Base-by-base conservation (phyloP, 1,139 yeast genomes). In the Hanseniaspora gamundiae region DNA sequence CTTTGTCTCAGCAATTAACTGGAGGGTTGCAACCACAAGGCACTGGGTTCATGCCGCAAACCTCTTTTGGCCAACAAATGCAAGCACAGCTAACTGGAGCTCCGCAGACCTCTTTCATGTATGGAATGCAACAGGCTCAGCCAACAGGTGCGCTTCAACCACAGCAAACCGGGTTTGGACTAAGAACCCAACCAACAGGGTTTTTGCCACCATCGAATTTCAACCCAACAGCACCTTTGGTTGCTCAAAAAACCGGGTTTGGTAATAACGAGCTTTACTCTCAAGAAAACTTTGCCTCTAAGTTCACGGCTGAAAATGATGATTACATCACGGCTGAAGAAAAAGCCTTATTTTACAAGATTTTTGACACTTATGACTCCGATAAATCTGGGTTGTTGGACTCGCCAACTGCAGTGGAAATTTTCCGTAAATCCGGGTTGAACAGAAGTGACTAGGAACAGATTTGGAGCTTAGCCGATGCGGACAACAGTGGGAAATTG, bases 391-490 rank as follows among this genome's bases (percentile, higher is more conserved):
- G 98, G 0, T 73, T 66, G 49, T 71, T 91, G 45, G 80, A 78
- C 46, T 95, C 97, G 13, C 78, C 76, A 36, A 78, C 80, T 16
- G 95, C 95, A 1, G 86, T 91, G 45, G 77, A 77, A 49, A 80
- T 91, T 33, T 87, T 91, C 62, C 80, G 93, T 41, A 91, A 91
- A 63, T 82, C 94, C 24, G 97, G 97, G 1, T 73, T 91, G 51
- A 72, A 79, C 46, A 76, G 96, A 61, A 73, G 78, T 9, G 96
- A 88, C 53, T 71, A 91, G 49, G 97, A 88, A 60, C 71, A 79
- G 33, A 85, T 91, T 50, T 91, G 98, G 98, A 86, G 82, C 45
- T 67, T 82, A 51, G 75, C 82, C 31, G 88, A 83, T 56, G 69
- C 76, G 19, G 77, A 78, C 45, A 80, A 81, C 55, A 71, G 78